These are phyloP conservation scores for Metarhizium brunneum DNA, from an alignment of 2,329 filamentous ascomycete species.

Conservation along the genomic window DNA sequence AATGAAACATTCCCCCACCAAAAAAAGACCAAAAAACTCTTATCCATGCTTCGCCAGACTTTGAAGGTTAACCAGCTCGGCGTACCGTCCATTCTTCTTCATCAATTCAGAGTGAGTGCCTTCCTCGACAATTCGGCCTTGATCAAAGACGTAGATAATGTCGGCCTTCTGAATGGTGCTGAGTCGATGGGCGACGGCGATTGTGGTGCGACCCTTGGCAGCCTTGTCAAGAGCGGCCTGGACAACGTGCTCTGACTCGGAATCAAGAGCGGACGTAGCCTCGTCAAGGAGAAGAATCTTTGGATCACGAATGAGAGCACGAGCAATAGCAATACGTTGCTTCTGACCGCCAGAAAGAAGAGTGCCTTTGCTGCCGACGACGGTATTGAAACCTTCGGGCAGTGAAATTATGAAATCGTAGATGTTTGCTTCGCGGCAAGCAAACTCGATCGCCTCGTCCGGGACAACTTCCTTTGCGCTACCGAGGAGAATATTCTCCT, in stretches of 20 bases:
- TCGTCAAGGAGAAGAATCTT: conserved; percentile 79
- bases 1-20: background rate
- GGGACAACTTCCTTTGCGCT: conserved; percentile 55
- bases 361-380: conserved; percentile 79
- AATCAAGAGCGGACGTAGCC: conserved; percentile 69
- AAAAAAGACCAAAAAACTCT: background rate
- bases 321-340: conserved; percentile 87
- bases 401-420: conserved; percentile 84
- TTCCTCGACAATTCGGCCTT: conserved; percentile 74
- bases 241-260: conserved; percentile 69
- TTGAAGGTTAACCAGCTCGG: conserved; percentile 72
- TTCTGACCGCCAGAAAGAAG: conserved; percentile 88
- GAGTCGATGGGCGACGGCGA: conserved; percentile 86
- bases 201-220: conserved; percentile 77
- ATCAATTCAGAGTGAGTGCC: conserved; percentile 71
- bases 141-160: conserved; percentile 93
- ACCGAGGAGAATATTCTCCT: conserved; percentile 82
- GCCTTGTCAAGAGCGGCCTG: conserved; percentile 75
- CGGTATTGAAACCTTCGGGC: conserved; percentile 75
- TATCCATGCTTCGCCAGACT: conserved; percentile 53
- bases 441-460: conserved; percentile 65
- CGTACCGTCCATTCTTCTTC: conserved; percentile 61
- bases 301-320: conserved; percentile 82
- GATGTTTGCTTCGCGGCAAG: conserved; percentile 85
- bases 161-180: conserved; percentile 93